Conservation (phyloP, 2,329 filamentous ascomycete species). For the Alternaria sp. region DNA sequence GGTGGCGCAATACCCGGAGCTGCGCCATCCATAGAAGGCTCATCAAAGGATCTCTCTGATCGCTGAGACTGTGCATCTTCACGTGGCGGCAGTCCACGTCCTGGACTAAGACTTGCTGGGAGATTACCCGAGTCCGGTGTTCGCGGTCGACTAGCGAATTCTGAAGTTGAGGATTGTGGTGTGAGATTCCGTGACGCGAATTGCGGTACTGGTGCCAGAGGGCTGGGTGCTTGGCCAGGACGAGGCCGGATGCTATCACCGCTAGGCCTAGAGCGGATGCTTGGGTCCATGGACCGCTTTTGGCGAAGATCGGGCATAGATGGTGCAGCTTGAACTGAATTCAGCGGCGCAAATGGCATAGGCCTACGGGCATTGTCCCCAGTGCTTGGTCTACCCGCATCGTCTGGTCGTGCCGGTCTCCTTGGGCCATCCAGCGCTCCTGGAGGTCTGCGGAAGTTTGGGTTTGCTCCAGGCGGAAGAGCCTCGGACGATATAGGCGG, state of each 20-base stretch:
- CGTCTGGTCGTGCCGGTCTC: constrained; percentile 32
- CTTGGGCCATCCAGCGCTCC: constrained; percentile 32
- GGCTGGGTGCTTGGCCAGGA: constrained; percentile 40
- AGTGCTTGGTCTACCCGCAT: constrained; percentile 38
- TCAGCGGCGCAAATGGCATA: constrained; percentile 32
- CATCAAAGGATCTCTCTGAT: constrained; percentile 42
- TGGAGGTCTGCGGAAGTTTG: constrained; percentile 35
- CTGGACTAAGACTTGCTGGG: constrained; percentile 38
- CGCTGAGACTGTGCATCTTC: constrained; percentile 45
- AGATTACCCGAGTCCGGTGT: constrained; percentile 44
- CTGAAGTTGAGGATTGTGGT: constrained; percentile 52
- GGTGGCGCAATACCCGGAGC: constrained; percentile 28
- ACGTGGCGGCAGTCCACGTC: constrained; percentile 34
- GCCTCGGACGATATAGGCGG: constrained; percentile 21
- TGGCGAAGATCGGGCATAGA: constrained; percentile 42
- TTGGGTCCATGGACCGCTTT: constrained; percentile 47
- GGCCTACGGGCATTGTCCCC: constrained; percentile 43
- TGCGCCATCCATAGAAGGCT: constrained; percentile 34
- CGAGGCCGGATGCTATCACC: constrained; percentile 48
- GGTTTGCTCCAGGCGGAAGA: constrained; percentile 22
- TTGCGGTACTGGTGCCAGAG: constrained; percentile 36
- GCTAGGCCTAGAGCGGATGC: constrained; percentile 46
- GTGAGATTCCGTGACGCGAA: constrained; percentile 48
- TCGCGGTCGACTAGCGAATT: constrained; percentile 43
- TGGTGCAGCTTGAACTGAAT: constrained; percentile 32